A percentile compares a stretch with the other conserved stretches of the same genome.
phyloP scores from a whole-genome alignment of 495 filamentous ascomycete species.

The Mytilinidion resinicola region DNA sequence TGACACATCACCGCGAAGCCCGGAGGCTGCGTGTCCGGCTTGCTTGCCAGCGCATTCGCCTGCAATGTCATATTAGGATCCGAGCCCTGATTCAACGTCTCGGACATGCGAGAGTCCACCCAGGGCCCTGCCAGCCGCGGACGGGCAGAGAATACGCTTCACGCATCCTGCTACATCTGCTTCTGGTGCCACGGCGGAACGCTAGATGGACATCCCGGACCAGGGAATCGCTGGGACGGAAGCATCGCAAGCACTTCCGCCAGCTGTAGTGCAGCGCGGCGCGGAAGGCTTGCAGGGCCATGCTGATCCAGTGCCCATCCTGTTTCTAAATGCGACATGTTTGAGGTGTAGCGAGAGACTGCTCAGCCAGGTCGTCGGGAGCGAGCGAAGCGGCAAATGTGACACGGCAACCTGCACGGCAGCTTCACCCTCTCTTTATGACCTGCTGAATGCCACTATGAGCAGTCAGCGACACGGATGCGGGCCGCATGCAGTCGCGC shows the following conservation, averaged over 20 bases:
- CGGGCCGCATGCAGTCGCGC: conserved; percentile 1
- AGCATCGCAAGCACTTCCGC: no score
- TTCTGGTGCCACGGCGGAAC: no score
- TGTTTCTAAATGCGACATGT: conserved; percentile 13
- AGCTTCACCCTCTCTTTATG: neutral
- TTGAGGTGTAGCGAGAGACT: conserved; percentile 1
- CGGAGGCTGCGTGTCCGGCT: no score
- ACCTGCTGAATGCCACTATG: neutral
- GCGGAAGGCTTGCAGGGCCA: conserved; percentile 20
- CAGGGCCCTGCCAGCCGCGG: no score
- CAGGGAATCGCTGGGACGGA: no score
- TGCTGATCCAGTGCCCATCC: conserved; percentile 1
- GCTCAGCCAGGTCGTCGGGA: neutral
- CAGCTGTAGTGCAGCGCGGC: neutral
- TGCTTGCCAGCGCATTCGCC: no score
- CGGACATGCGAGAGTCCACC: no score
- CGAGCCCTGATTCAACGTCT: no score
- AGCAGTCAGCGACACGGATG: neutral
- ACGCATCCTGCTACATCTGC: conserved; percentile 1
- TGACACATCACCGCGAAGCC: neutral
- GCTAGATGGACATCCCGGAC: no score
- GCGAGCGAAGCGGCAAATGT: neutral
- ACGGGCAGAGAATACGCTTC: conserved; percentile 8
- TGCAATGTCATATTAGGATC: no score
- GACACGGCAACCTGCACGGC: neutral